These are phyloP conservation scores for Lactifluus rugatus DNA, from an alignment of 768 basidiomycete species.

Conservation along the genomic window DNA sequence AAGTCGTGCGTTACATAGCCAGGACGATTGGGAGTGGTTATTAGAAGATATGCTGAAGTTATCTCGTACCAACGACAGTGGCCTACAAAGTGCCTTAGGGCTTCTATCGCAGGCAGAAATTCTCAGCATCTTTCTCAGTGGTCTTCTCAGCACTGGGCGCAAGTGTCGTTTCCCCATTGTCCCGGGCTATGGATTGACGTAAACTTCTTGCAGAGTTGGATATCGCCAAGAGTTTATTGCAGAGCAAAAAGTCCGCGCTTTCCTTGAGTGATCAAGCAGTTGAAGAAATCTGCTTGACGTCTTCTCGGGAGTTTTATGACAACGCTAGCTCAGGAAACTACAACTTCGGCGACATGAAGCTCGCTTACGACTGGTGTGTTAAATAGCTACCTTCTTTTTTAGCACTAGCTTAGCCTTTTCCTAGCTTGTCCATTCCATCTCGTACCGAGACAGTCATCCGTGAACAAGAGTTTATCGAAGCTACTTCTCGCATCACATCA, in stretches of 20 bases:
- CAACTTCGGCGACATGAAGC: constrained; percentile 89
- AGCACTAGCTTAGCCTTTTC: neutral
- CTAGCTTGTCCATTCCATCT: constrained; percentile 67
- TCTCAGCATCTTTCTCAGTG: constrained; percentile 73
- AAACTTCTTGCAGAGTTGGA: constrained; percentile 42
- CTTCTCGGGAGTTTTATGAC: constrained; percentile 88
- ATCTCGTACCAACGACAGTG: constrained; percentile 49
- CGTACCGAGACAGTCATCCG: constrained; percentile 48
- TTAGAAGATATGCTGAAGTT: constrained; percentile 87
- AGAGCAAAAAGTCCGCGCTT: constrained; percentile 35
- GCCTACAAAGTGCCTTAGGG: constrained; percentile 71
- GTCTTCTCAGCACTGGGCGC: constrained; percentile 82
- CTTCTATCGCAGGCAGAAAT: constrained; percentile 62
- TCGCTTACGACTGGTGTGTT: constrained; percentile 87
- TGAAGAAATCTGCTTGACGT: constrained; percentile 72
- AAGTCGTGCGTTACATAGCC: constrained; percentile 42
- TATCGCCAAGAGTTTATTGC: constrained; percentile 56
- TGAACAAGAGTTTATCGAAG: constrained; percentile 93
- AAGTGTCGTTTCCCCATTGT: constrained; percentile 32
- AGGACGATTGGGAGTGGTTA: constrained; percentile 79
- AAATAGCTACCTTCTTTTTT: neutral
- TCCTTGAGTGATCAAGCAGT: constrained; percentile 40
- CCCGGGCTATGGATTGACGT: neutral
- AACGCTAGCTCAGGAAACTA: constrained; percentile 90
- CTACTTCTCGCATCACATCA: constrained; percentile 89